Evolutionary conservation across 345 rosid genomes (phyloP), one percentile per base, ranked within the genome.

Genomic region (Psidium friedrichsthalianum): DNA sequence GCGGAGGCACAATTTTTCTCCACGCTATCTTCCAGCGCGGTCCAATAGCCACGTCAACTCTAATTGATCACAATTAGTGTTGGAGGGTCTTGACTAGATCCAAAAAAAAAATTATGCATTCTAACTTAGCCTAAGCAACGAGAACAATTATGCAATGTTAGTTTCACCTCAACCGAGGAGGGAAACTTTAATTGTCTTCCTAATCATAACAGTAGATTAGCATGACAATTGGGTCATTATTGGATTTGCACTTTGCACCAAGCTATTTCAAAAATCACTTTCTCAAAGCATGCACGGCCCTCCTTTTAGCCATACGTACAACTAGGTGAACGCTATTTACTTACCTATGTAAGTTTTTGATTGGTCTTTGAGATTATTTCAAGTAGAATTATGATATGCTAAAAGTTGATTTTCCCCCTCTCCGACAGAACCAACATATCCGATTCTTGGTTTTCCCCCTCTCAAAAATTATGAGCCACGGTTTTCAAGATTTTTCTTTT

Each of bases 401-500:
- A 9, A 59, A 52, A 59, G 6, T 59, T 59, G 7, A 0, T 3
- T 59, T 27, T 59, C 1, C 20, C 4, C 3, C 1, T 59, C 27
- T 0, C 1, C 0, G 12, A 59, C 47, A 59, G 18, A 59, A 12
- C 9, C 1, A 1, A 14, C 5, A 13, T 0, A 59, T 14, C 2
- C 1, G 0, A 59, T 13, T 18, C 11, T 27, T 0, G n/a, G n/a
- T n/a, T n/a, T n/a, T n/a, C n/a, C n/a, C n/a, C n/a, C n/a, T n/a
- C n/a, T n/a, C n/a, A n/a, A n/a, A n/a, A n/a, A n/a, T n/a, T n/a
- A n/a, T n/a, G n/a, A n/a, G n/a, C 54, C 54, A 6, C 5, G 27
- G 36, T 1, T 58, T 58, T 0, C 11, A 0, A 3, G 14, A 58
- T n/a, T 58, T 58, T n/a, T 11, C 42, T 40, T 40, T 40, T 40